Conservation (phyloP, 495 filamentous ascomycete species). For the Penicillium cosmopolitanum region DNA sequence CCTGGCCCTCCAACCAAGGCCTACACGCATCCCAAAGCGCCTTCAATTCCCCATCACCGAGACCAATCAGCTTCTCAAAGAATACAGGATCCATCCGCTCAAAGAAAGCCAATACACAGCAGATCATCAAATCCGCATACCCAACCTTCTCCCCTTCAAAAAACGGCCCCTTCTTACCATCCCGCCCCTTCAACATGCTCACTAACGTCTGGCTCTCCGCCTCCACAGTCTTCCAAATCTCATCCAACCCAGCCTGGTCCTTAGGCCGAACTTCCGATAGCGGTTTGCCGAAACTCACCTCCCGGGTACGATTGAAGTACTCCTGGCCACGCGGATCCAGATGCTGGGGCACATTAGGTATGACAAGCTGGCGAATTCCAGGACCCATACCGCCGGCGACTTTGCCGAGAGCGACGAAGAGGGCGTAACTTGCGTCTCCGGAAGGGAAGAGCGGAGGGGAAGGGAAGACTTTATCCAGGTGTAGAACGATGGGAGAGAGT, state of each 20-base stretch:
- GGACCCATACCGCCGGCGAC: slow-evolving; percentile 32
- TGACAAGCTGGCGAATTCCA: slow-evolving; percentile 11
- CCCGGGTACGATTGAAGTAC: slow-evolving; percentile 38
- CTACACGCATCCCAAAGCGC: slow-evolving; percentile 31
- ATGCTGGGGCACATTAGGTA: slow-evolving; percentile 26
- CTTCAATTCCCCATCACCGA: slow-evolving; percentile 30
- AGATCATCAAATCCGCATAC: slow-evolving; percentile 32
- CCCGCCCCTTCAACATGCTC: slow-evolving; percentile 29
- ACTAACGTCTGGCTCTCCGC: slow-evolving; percentile 18
- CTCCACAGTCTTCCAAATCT: slow-evolving; percentile 22
- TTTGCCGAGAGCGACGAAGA: slow-evolving; percentile 44
- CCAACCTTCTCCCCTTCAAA: slow-evolving; percentile 35
- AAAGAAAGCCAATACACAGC: slow-evolving; percentile 25
- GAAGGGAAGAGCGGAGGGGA: slow-evolving; percentile 36
- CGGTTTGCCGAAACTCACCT: slow-evolving; percentile 34
- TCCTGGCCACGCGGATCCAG: slow-evolving; percentile 36
- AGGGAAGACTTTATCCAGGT: slow-evolving; percentile 41
- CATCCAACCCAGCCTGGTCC: slow-evolving; percentile 18
- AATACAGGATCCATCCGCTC: slow-evolving; percentile 24
- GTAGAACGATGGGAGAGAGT: slow-evolving; percentile 43
- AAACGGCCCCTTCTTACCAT: slow-evolving; percentile 37
- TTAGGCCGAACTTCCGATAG: slow-evolving; percentile 33
- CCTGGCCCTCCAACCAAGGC: slow-evolving; percentile 39
- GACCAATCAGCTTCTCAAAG: slow-evolving; percentile 24
- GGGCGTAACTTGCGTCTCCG: slow-evolving; percentile 36